Percentiles rank a stretch among this genome's conserved stretches.
These are phyloP conservation scores for Chimonanthus salicifolius DNA, from an alignment of 164 flowering plant genomes.

Conservation along the genomic window DNA sequence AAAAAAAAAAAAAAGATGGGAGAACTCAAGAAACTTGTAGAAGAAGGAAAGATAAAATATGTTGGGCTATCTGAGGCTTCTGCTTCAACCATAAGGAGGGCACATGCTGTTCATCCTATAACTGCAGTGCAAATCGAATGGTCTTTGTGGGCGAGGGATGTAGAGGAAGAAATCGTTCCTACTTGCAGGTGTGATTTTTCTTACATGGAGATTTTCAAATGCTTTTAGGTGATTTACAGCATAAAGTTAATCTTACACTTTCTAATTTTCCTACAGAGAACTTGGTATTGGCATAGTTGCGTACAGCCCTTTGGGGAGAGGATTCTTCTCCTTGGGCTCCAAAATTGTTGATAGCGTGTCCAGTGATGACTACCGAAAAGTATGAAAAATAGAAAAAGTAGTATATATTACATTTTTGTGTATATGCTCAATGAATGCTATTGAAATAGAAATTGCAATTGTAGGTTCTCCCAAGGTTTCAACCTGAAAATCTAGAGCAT, in stretches of 20 bases:
- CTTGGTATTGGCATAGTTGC: constrained; percentile 54
- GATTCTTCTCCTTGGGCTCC: constrained; percentile 47
- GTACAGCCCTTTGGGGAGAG: constrained; percentile 53
- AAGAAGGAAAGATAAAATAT: constrained; percentile 23
- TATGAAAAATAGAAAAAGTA: not conserved
- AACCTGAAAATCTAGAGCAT: constrained; percentile 28
- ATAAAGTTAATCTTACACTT: not conserved
- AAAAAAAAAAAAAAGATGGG: constrained; percentile 6
- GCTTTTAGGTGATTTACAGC: not conserved
- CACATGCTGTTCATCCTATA: constrained; percentile 23
- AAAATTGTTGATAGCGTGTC: constrained; percentile 27
- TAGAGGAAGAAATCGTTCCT: constrained; percentile 22
- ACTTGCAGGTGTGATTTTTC: constrained; percentile 19
- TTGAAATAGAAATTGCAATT: not conserved
- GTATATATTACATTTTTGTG: not conserved
- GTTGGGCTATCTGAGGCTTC: constrained; percentile 23
- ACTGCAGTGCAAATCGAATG: constrained; percentile 21
- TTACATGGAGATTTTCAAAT: not conserved
- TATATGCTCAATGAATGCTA: not conserved
- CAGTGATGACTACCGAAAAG: not conserved
- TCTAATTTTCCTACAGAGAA: constrained; percentile 15
- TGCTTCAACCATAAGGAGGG: constrained; percentile 23
- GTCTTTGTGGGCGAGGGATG: constrained; percentile 25
- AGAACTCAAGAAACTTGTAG: constrained; percentile 21
- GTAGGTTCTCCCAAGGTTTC: constrained; percentile 32